Percentiles rank a stretch among this genome's conserved stretches.
phyloP scores from a whole-genome alignment of 2,329 filamentous ascomycete species.

The Fusarium sp. region DNA sequence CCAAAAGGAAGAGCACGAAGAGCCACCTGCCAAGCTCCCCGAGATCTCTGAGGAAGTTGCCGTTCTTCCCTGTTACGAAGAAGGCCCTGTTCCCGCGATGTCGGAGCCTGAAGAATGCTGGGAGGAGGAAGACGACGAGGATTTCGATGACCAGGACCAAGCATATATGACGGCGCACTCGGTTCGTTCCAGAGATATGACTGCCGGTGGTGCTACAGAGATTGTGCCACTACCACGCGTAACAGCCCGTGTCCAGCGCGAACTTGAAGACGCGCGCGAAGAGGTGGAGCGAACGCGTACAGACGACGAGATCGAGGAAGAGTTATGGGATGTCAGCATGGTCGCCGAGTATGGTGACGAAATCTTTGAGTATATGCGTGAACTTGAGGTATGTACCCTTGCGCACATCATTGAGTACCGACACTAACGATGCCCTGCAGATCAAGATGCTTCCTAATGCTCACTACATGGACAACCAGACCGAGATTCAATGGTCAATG shows the following conservation, averaged over 20 bases:
- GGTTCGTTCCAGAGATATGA: constrained; percentile 74
- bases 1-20: constrained; percentile 40
- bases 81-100: constrained; percentile 45
- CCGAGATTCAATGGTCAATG: constrained; percentile 99
- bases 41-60: constrained; percentile 49
- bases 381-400: constrained; percentile 76
- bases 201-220: constrained; percentile 62
- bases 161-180: constrained; percentile 84
- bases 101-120: constrained; percentile 74
- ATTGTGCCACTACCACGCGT: constrained; percentile 76
- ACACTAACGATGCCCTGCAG: constrained; percentile 57
- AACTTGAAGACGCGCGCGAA: constrained; percentile 74
- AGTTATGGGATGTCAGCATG: constrained; percentile 95
- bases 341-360: constrained; percentile 96
- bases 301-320: constrained; percentile 84
- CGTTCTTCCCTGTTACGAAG: constrained; percentile 39
- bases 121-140: constrained; percentile 82
- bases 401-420: neutral
- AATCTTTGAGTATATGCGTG: constrained; percentile 91
- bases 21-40: constrained; percentile 45
- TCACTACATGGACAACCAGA: constrained; percentile 96
- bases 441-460: constrained; percentile 85
- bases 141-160: constrained; percentile 67
- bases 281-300: constrained; percentile 77
- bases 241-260: constrained; percentile 74